These are phyloP conservation scores for Penicillium sp. DNA, from an alignment of 2,329 filamentous ascomycete species.

Conservation along the genomic window DNA sequence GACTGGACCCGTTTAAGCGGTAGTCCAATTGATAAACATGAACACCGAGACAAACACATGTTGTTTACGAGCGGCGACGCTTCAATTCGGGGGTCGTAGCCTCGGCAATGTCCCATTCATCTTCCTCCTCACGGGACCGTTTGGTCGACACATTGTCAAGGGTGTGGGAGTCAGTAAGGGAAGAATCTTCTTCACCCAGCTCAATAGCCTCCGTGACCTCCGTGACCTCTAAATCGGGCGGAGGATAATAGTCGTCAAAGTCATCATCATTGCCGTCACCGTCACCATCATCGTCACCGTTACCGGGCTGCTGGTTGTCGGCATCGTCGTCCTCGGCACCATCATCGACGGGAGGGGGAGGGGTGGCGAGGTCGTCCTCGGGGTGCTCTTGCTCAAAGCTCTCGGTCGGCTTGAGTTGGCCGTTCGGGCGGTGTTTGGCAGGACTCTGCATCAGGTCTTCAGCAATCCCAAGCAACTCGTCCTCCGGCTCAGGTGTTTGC, in stretches of 20 bases:
- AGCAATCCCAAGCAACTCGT: slow-evolving; percentile 34
- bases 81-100: slow-evolving; percentile 47
- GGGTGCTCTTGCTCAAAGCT: slow-evolving; percentile 17
- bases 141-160: slow-evolving; percentile 29
- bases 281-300: slow-evolving; percentile 37
- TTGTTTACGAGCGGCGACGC: slow-evolving; percentile 48
- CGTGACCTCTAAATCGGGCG: slow-evolving; percentile 32
- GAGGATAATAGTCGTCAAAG: slow-evolving; percentile 15
- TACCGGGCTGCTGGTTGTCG: slow-evolving; percentile 22
- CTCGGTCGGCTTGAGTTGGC: slow-evolving; percentile 9
- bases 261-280: slow-evolving; percentile 40
- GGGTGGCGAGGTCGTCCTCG: slow-evolving; percentile 16
- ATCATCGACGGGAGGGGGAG: slow-evolving; percentile 7
- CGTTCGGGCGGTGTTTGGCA: slow-evolving; percentile 11
- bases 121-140: slow-evolving; percentile 37
- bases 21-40: neutral
- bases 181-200: slow-evolving; percentile 19
- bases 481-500: slow-evolving; percentile 18
- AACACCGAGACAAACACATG: neutral
- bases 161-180: slow-evolving; percentile 17
- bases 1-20: neutral
- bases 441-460: slow-evolving; percentile 34
- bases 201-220: slow-evolving; percentile 26
- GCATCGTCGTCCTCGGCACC: slow-evolving; percentile 25
- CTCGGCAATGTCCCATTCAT: slow-evolving; percentile 30